Evolutionary conservation across 2,329 filamentous ascomycete species (phyloP), one percentile per base, ranked within the genome.

Genomic region (Lizonia empirigonia): DNA sequence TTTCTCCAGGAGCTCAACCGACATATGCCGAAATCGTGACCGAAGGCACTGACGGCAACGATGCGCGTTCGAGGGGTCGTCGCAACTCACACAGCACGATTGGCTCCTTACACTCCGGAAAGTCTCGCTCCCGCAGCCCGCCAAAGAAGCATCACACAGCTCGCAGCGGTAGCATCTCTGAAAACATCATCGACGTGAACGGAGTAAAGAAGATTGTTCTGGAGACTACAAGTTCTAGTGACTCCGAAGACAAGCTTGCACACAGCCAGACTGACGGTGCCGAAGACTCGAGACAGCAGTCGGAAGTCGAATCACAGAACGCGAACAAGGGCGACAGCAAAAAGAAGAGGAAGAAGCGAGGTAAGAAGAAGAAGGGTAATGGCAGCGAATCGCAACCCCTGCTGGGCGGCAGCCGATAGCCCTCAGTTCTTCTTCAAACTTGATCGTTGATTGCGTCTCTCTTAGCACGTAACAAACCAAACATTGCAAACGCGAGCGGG

Each of bases 131-230:
- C 1, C 55, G 26, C 7, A 66, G 56, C 19, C 64, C 67, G 0
- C 56, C 60, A 8, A 69, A 67, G 48, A 63, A 73, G 58, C 76
- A 76, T 26, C 78, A 81, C 7, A 77, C 79, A 4, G 85, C 86
- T 5, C 80, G 88, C 49, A 90, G 86, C 60, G 89, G 89, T 22
- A 90, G 86, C 68, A 90, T 92, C 62, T 91, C 88, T 0, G 88
- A 92, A 72, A 89, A 88, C 54, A 78, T 89, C n/a, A 77, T 91
- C 48, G 87, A 92, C 64, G 79, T 86, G 2, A 85, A 86, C 47
- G 89, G 89, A 2, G 81, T 91, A 44, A 84, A 85, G 57, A 93
- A 93, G 74, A 83, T 91, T 35, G 83, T 93, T 1, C 77, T 93
- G 20, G 86, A 90, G 65, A 85, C 85, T 3, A 87, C 80, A 20